Conservation (phyloP, 2,329 filamentous ascomycete species). For the Coleophoma eucalyptorum region DNA sequence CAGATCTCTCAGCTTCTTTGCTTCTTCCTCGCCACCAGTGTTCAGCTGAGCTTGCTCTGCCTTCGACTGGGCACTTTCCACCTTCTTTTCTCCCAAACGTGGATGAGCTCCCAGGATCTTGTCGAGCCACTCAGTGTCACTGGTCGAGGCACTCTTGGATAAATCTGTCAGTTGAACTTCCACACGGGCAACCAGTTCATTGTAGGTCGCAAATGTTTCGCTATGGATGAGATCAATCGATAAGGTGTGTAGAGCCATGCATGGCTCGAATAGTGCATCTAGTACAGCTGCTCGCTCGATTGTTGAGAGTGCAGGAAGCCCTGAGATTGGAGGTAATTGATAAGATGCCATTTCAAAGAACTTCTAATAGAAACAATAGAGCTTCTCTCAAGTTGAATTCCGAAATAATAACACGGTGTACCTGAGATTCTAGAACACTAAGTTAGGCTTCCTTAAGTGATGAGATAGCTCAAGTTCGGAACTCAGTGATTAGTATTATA, state of each 20-base stretch:
- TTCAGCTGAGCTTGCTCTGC: slow-evolving; percentile 78
- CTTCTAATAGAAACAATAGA: not conserved
- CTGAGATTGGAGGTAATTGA: slow-evolving; percentile 52
- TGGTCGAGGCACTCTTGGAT: slow-evolving; percentile 42
- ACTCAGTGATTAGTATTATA: too few species aligned
- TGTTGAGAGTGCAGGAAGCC: slow-evolving; percentile 52
- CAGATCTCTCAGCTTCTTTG: slow-evolving; percentile 51
- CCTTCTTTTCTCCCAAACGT: slow-evolving; percentile 74
- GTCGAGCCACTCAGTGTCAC: slow-evolving; percentile 56
- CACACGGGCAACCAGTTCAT: slow-evolving; percentile 64
- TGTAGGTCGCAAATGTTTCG: slow-evolving; percentile 62
- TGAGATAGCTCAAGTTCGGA: too few species aligned
- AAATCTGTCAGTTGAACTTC: slow-evolving; percentile 59
- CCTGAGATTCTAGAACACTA: too few species aligned
- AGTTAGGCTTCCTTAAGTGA: too few species aligned
- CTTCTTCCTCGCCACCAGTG: slow-evolving; percentile 50
- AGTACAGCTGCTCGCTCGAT: slow-evolving; percentile 54
- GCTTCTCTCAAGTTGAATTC: too few species aligned
- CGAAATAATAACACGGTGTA: too few species aligned
- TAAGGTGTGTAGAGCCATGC: slow-evolving; percentile 67
- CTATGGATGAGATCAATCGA: slow-evolving; percentile 63
- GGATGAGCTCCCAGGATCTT: slow-evolving; percentile 79
- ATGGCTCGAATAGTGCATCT: slow-evolving; percentile 83
- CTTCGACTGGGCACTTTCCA: slow-evolving; percentile 77
- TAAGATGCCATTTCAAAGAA: slow-evolving; percentile 19